phyloP scores from a whole-genome alignment of 2,329 filamentous ascomycete genomes.

The Zarea fungicola region DNA sequence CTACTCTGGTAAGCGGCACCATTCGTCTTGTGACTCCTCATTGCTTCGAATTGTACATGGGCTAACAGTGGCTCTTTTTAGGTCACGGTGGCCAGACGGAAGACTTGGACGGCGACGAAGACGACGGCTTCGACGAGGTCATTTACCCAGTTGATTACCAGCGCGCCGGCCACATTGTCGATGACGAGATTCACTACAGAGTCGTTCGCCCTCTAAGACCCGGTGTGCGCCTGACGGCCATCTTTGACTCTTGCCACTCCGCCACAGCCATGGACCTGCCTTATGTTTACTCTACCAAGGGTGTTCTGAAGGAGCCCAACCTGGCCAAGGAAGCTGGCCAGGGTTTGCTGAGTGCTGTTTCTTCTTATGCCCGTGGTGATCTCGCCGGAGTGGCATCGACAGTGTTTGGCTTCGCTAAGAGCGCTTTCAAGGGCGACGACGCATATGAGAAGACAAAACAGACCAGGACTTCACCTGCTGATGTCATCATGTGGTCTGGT shows the following conservation, averaged over 20 bases:
- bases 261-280: slow-evolving; percentile 72
- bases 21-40: neutral
- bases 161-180: slow-evolving; percentile 65
- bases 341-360: slow-evolving; percentile 66
- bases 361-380: slow-evolving; percentile 78
- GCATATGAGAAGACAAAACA: slow-evolving; percentile 74
- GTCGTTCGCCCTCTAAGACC: slow-evolving; percentile 72
- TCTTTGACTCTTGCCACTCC: slow-evolving; percentile 78
- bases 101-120: slow-evolving; percentile 69
- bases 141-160: slow-evolving; percentile 75
- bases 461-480: slow-evolving; percentile 89
- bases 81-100: slow-evolving; percentile 72
- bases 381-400: slow-evolving; percentile 73
- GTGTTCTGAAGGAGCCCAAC: slow-evolving; percentile 75
- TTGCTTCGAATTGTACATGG: neutral
- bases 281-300: slow-evolving; percentile 76
- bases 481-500: slow-evolving; percentile 97
- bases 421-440: slow-evolving; percentile 73
- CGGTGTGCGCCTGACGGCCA: slow-evolving; percentile 79
- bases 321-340: slow-evolving; percentile 73
- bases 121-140: slow-evolving; percentile 72
- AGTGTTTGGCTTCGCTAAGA: slow-evolving; percentile 82
- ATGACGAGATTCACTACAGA: slow-evolving; percentile 72
- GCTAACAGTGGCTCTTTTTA: slow-evolving; percentile 22
- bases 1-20: slow-evolving; percentile 53